Evolutionary conservation across 768 basidiomycete species (phyloP), one percentile per base, ranked within the genome.

Genomic region (Pleurotus eryngii): DNA sequence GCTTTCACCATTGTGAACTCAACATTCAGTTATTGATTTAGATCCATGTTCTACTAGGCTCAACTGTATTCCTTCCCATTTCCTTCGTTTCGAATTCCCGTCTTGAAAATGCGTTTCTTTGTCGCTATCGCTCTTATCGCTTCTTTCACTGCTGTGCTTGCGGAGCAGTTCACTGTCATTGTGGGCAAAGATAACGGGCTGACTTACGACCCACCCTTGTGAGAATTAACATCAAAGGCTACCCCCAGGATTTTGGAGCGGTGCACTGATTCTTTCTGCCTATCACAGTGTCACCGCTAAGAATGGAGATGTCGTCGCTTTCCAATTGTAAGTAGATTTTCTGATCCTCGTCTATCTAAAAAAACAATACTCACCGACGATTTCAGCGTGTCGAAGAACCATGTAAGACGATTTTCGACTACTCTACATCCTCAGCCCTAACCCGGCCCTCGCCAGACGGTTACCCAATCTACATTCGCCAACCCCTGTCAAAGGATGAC

Each of bases 31-130:
- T 49, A 35, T 35, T 35, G 30, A 35, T 12, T 35, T 3, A 9
- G 55, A 48, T 57, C 37, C 54, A 74, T 72, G 73, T 73, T 76
- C 72, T 64, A 63, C 59, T 69, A 66, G 59, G 59, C 65, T 63
- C 48, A 62, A 64, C n/a, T 54, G 22, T 54, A 22, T 24, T 18
- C 18, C 51, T 17, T 54, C 38, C n/a, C n/a, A 24, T 54, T 42
- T 22, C 67, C 48, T 63, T 62, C 58, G 39, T 65, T 64, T 61
- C 63, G 63, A 68, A 67, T 68, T 67, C 60, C 59, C 45, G 26
- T 59, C 59, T 64, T 56, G 57, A 77, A 70, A 68, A 86, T 85
- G 83, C 82, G 72, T 67, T 80, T 80, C 72, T 76, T 77, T 60
- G 58, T 59, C 27, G 22, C 75, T 65, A 63, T 71, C 50, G 65